phyloP scores from a whole-genome alignment of 768 basidiomycete species.

The Leccinum rimulosum region DNA sequence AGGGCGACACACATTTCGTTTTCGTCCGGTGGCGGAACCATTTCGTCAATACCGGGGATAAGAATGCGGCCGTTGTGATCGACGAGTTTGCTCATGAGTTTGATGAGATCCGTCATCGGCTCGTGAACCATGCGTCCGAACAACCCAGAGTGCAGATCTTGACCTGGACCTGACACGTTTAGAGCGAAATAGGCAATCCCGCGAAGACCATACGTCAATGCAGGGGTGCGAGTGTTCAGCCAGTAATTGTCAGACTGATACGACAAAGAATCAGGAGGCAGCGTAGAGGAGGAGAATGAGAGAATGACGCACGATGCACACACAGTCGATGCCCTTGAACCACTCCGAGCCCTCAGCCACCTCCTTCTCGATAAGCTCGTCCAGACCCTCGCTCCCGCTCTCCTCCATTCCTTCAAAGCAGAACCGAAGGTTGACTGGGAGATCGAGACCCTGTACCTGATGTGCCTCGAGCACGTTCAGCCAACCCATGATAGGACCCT shows the following conservation, averaged over 20 bases:
- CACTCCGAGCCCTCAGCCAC: slow-evolving; percentile 60
- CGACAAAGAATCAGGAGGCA: not conserved
- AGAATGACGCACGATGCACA: slow-evolving; percentile 73
- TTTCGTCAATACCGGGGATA: slow-evolving; percentile 84
- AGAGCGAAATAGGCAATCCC: slow-evolving; percentile 87
- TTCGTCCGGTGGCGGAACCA: slow-evolving; percentile 70
- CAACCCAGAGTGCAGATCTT: slow-evolving; percentile 88
- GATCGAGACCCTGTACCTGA: slow-evolving; percentile 53
- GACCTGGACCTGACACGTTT: slow-evolving; percentile 75
- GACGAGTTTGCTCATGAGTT: slow-evolving; percentile 83
- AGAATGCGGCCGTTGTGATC: slow-evolving; percentile 76
- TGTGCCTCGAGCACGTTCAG: slow-evolving; percentile 89
- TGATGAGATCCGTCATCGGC: slow-evolving; percentile 92
- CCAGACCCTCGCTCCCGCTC: slow-evolving; percentile 86
- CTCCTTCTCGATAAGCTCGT: slow-evolving; percentile 80
- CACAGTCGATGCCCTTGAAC: slow-evolving; percentile 87
- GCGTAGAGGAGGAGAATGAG: not conserved
- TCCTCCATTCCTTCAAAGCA: slow-evolving; percentile 99
- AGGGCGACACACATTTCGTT: slow-evolving; percentile 57
- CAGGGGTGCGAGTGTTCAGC: slow-evolving; percentile 80
- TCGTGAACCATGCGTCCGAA: slow-evolving; percentile 82
- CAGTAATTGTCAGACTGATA: slow-evolving; percentile 91
- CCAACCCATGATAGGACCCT: slow-evolving; percentile 88
- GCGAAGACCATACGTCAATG: slow-evolving; percentile 83
- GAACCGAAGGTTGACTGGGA: slow-evolving; percentile 88